Evolutionary conservation across 306 rosid genomes (phyloP).

Genomic region (Citrullus mucosospermus): DNA sequence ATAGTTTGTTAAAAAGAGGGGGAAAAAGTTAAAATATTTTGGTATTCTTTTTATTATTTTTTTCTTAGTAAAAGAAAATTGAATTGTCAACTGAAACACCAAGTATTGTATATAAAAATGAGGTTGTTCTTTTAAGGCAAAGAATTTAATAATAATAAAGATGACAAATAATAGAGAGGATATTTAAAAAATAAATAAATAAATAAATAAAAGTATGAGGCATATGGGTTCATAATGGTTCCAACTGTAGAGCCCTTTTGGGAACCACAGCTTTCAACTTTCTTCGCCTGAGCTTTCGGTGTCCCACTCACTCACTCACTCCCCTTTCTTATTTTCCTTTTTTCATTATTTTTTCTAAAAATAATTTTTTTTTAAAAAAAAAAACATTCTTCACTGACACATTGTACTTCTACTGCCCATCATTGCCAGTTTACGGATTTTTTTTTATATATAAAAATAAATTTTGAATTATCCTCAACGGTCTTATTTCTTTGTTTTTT

Average conservation of each 20-base stretch:
- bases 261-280: not conserved
- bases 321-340: not conserved
- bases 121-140: not conserved
- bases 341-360: not conserved
- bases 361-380: no score
- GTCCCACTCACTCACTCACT: not conserved
- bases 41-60: not conserved
- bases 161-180: not conserved
- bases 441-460: no score
- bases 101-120: not conserved
- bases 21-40: not conserved
- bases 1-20: not conserved
- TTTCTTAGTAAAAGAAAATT: not conserved
- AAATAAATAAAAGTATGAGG: not conserved
- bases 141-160: not conserved
- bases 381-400: conserved; percentile 4
- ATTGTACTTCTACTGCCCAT: not conserved
- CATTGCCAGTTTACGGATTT: not conserved
- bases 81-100: not conserved
- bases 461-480: no score
- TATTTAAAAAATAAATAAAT: no score
- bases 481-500: no score
- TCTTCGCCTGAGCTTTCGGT: not conserved
- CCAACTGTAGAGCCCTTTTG: not conserved
- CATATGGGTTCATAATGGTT: conserved; percentile 2